Base-by-base conservation (phyloP, 2,329 filamentous ascomycete species). In the Curvularia verruculosa region DNA sequence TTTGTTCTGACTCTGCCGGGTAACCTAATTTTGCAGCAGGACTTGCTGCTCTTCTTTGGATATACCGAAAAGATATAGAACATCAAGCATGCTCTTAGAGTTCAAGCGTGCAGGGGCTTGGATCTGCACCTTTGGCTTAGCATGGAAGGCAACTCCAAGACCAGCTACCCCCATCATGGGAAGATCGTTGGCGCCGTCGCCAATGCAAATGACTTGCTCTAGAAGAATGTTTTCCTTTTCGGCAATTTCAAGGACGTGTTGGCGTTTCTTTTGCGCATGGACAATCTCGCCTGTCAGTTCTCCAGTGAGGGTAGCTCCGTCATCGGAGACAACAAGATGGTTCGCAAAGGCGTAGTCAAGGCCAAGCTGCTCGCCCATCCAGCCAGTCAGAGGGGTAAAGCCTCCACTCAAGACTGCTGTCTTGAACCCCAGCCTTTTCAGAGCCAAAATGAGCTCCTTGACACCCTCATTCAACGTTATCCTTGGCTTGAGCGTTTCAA, bases 371-470 rank as follows among this genome's bases (percentile, higher is more conserved):
- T 82, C 82, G 15, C 91, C 92, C 34, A 98, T 84, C 91, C 93
- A 98, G 55, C 87, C 84, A 0, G 95, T 96, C 62, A 98, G 80
- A 0, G 94, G 93, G 62, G 91, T 86, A 78, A 99, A 99, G 0
- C 95, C 95, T 43, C 95, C 95, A 31, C 92, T 96, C 29, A 97
- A 79, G 5, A 99, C 94, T 0, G 93, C 95, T 1, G 92, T 92
- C 78, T 91, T 94, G 77, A 90, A 89, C 7, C 94, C 94, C 5
- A 96, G 79, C 21, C 84, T 82, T 77, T 90, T 92, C 49, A 99
- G 80, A 0, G 88, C 89, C 58, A 78, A 84, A 61, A 96, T 83
- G 18, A 98, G 82, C 61, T 91, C 86, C 18, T 82, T 84, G 1
- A 92, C 93, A 6, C 95, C 95, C 10, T 87, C 86, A 0, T 95